Evolutionary conservation across 768 basidiomycete species (phyloP).

Genomic region (Mycena pura): DNA sequence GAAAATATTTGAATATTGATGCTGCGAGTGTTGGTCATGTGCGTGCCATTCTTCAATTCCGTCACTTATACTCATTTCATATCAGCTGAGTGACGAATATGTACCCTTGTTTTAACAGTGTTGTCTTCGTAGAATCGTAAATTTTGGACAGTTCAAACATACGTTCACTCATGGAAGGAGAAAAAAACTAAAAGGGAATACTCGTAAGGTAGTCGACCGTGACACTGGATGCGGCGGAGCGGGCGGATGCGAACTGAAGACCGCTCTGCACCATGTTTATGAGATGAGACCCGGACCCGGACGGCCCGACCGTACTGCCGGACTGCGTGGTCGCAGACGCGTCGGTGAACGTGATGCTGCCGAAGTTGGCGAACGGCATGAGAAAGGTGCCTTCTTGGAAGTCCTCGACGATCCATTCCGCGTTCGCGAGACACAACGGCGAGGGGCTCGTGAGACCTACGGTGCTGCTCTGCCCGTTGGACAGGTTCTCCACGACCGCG

Average conservation of each 20-base stretch:
- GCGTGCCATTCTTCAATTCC: too few species aligned
- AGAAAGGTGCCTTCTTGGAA: slow-evolving; percentile 1
- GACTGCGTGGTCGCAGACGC: slow-evolving; percentile 5
- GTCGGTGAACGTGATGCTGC: slow-evolving; percentile 1
- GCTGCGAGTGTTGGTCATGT: too few species aligned
- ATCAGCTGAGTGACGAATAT: too few species aligned
- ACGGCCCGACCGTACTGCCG: slow-evolving; percentile 4
- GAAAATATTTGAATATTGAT: too few species aligned
- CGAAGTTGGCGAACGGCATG: slow-evolving; percentile 9
- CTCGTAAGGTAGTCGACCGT: slow-evolving; percentile 4
- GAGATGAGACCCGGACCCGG: slow-evolving; percentile 3
- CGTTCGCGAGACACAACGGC: slow-evolving; percentile 1
- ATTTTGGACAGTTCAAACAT: too few species aligned
- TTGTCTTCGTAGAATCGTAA: too few species aligned
- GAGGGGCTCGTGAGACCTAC: not conserved
- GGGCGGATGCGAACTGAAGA: not conserved
- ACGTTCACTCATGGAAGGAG: too few species aligned
- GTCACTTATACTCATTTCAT: too few species aligned
- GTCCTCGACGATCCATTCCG: slow-evolving; percentile 12
- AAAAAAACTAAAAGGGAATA: slow-evolving; percentile 6
- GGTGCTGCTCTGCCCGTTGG: slow-evolving; percentile 7
- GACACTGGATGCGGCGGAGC: not conserved
- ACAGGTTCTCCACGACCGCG: not conserved
- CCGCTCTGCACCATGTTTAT: slow-evolving; percentile 6
- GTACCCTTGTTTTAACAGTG: too few species aligned